These are phyloP conservation scores for Colletotrichum paranaense DNA, from an alignment of 2,329 filamentous ascomycete species.

Conservation along the genomic window DNA sequence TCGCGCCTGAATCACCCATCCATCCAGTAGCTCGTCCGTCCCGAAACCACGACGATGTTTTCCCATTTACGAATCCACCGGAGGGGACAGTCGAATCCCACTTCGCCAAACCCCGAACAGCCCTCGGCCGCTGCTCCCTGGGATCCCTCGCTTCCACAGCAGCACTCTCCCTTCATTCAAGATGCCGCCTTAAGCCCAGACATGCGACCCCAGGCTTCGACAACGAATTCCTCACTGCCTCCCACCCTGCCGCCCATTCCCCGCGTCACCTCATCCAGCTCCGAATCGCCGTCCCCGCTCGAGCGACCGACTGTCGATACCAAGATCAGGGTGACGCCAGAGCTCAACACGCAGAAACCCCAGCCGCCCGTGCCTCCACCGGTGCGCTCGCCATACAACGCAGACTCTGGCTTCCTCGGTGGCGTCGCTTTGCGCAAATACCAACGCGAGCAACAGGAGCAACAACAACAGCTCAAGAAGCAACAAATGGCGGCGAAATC, in stretches of 20 bases:
- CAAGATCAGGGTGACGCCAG: slow-evolving; percentile 28
- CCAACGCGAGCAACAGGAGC: slow-evolving; percentile 50
- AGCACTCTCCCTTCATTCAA: slow-evolving; percentile 54
- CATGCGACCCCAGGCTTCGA: slow-evolving; percentile 47
- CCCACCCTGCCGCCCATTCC: slow-evolving; percentile 63
- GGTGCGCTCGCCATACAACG: slow-evolving; percentile 47
- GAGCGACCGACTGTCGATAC: slow-evolving; percentile 34
- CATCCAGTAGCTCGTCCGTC: neutral
- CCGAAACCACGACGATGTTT: slow-evolving; percentile 50
- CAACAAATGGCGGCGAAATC: slow-evolving; percentile 30
- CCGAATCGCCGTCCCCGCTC: slow-evolving; percentile 35
- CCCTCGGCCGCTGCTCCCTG: slow-evolving; percentile 50
- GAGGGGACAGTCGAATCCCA: slow-evolving; percentile 66
- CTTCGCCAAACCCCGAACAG: slow-evolving; percentile 63
- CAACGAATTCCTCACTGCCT: slow-evolving; percentile 50
- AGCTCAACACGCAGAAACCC: slow-evolving; percentile 27
- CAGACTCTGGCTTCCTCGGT: slow-evolving; percentile 63
- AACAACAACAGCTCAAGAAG: slow-evolving; percentile 35
- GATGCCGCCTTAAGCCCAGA: slow-evolving; percentile 52
- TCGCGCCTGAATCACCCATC: slow-evolving; percentile 20
- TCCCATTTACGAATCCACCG: slow-evolving; percentile 70
- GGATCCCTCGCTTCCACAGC: slow-evolving; percentile 47
- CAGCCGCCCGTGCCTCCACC: slow-evolving; percentile 43
- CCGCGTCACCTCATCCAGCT: slow-evolving; percentile 57
- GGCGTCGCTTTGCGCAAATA: slow-evolving; percentile 65